Evolutionary conservation across 2,329 filamentous ascomycete genomes (phyloP).

Genomic region (Curvularia lunata): DNA sequence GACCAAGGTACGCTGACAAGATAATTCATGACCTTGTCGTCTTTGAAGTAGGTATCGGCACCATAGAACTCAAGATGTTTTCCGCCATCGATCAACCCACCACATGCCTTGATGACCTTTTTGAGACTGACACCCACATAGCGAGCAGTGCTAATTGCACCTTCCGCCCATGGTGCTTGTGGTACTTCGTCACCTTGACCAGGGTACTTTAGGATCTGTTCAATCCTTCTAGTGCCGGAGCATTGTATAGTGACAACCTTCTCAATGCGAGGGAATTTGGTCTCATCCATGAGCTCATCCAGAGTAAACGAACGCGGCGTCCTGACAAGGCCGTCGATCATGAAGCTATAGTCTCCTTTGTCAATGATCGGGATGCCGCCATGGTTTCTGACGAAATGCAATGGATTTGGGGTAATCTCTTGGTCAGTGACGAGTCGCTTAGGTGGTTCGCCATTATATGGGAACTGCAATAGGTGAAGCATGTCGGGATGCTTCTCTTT

Average conservation of each 20-base stretch:
- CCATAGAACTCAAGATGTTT: conserved; percentile 73
- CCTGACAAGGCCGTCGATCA: conserved; percentile 67
- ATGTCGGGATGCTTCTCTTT: conserved; percentile 55
- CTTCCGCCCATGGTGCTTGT: conserved; percentile 53
- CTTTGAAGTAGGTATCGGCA: conserved; percentile 76
- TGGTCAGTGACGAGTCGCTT: conserved; percentile 60
- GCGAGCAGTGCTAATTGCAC: conserved; percentile 70
- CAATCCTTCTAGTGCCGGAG: conserved; percentile 70
- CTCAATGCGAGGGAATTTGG: conserved; percentile 64
- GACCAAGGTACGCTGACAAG: conserved; percentile 69
- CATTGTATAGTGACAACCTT: conserved; percentile 70
- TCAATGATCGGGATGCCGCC: conserved; percentile 73
- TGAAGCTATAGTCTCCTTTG: conserved; percentile 59
- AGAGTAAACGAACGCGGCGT: conserved; percentile 64
- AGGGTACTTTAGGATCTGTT: conserved; percentile 70
- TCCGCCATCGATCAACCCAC: conserved; percentile 57
- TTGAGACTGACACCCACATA: conserved; percentile 71
- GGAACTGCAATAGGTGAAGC: conserved; percentile 56
- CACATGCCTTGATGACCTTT: conserved; percentile 73
- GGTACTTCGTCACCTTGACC: conserved; percentile 69
- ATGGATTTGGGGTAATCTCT: conserved; percentile 65
- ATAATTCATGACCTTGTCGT: conserved; percentile 70
- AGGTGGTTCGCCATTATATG: conserved; percentile 56
- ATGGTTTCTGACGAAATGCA: conserved; percentile 75
- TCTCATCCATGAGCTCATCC: conserved; percentile 66